These are phyloP conservation scores for Salix arbutifolia DNA, from an alignment of 345 rosid genomes.

Conservation along the genomic window DNA sequence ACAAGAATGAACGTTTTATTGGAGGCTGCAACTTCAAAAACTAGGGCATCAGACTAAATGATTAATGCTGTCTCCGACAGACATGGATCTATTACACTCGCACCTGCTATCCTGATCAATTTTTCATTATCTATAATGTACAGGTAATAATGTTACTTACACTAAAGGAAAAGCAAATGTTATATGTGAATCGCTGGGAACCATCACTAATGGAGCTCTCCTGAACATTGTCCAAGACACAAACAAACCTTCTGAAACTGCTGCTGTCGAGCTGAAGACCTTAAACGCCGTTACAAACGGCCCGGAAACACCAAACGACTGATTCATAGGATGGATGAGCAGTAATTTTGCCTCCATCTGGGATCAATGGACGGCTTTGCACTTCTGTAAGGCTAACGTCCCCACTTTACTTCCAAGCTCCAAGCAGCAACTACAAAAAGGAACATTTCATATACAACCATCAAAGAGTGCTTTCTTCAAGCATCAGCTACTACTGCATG, in stretches of 20 bases:
- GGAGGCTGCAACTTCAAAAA: neutral
- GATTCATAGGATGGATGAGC: neutral
- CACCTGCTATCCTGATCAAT: neutral
- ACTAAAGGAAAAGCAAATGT: neutral
- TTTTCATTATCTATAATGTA: neutral
- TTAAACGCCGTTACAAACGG: too few relatives aligned
- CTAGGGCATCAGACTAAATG: neutral
- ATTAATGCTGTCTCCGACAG: neutral
- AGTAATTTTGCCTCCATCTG: neutral
- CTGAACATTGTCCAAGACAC: too few relatives aligned
- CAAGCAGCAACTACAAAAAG: neutral
- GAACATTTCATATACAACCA: neutral
- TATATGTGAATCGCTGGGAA: neutral
- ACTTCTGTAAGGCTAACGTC: neutral
- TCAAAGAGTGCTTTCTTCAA: neutral
- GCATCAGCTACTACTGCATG: neutral
- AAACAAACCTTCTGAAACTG: too few relatives aligned
- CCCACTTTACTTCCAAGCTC: neutral
- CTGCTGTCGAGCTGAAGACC: neutral
- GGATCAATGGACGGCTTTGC: neutral
- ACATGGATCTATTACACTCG: neutral
- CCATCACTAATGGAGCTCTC: neutral
- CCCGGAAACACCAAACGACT: neutral
- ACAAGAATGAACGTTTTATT: neutral
- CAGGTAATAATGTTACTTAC: neutral